Evolutionary conservation across 257 asterid species (phyloP), one percentile per base, ranked within the genome.

Genomic region (Voacanga thouarsii): DNA sequence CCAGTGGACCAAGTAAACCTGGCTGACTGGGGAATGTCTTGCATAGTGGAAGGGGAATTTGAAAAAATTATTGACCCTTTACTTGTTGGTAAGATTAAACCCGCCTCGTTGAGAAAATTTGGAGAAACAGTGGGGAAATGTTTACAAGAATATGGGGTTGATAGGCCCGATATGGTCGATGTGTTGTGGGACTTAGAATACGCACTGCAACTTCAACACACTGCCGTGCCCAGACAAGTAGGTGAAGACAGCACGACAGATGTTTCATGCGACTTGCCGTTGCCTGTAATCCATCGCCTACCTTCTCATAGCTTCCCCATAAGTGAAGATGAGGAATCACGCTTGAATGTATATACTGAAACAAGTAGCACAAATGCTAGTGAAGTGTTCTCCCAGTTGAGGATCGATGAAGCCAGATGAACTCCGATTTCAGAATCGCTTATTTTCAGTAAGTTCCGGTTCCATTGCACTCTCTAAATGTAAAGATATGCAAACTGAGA

Each of bases 141-240:
- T 66, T 81, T 89, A 80, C 86, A 84, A 67, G 95, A 90, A 0
- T 2, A 56, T 23, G 87, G 91, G 6, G 80, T 12, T 1, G 90
- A 88, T 12, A 79, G 91, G 88, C 95, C 95, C 4, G 80, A 77
- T 21, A 86, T 90, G 93, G 80, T 75, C 6, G 90, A 90, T 78
- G 92, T 91, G 66, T n/a, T 86, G 83, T 91, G 97, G 97, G 92
- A 87, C 77, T 89, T 91, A 59, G 84, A 90, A 28, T 90, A 88
- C 49, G 86, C 87, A 19, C 75, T 84, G 77, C 60, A 71, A 77
- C 89, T 89, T 61, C 95, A 91, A 67, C 72, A 78, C 19, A 76
- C 80, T 12, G 86, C 71, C 11, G 33, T 75, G 3, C 79, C 86
- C 0, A 69, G 77, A 44, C 79, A 80, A 43, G 78, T 84, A 4